These are phyloP conservation scores for Fusarium begoniae DNA, from an alignment of 2,329 filamentous ascomycete species.

Conservation along the genomic window DNA sequence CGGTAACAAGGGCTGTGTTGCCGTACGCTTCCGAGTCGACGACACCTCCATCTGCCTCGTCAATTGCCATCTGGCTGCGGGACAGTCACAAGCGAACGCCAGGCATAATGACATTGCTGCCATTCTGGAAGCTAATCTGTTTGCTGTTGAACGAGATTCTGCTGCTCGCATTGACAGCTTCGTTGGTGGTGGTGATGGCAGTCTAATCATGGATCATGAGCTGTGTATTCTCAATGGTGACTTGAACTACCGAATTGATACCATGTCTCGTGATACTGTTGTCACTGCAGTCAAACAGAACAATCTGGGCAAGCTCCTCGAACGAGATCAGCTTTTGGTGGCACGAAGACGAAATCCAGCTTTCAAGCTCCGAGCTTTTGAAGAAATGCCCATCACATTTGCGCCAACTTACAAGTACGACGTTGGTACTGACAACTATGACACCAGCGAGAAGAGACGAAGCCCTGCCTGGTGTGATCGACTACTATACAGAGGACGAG, in stretches of 20 bases:
- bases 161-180: conserved; percentile 78
- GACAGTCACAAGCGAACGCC: conserved; percentile 87
- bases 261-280: conserved; percentile 93
- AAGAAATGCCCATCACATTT: conserved; percentile 91
- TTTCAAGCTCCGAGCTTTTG: conserved; percentile 88
- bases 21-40: conserved; percentile 91
- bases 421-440: conserved; percentile 92
- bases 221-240: conserved; percentile 97
- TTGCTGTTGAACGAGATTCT: conserved; percentile 77
- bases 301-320: conserved; percentile 86
- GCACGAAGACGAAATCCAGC: conserved; percentile 88
- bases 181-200: conserved; percentile 91
- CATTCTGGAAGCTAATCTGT: conserved; percentile 81
- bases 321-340: conserved; percentile 91
- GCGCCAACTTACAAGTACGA: conserved; percentile 99
- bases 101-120: conserved; percentile 92
- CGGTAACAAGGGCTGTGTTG: conserved; percentile 94
- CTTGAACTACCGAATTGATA: conserved; percentile 97
- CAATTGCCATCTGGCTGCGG: conserved; percentile 96
- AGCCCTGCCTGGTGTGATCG: conserved; percentile 97
- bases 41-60: conserved; percentile 95
- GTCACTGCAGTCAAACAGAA: conserved; percentile 83
- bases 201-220: conserved; percentile 95
- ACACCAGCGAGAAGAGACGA: conserved; percentile 92
- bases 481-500: conserved; percentile 83